These are phyloP conservation scores for Boletus rufocinnamomeus DNA, from an alignment of 768 basidiomycete species.

Conservation along the genomic window DNA sequence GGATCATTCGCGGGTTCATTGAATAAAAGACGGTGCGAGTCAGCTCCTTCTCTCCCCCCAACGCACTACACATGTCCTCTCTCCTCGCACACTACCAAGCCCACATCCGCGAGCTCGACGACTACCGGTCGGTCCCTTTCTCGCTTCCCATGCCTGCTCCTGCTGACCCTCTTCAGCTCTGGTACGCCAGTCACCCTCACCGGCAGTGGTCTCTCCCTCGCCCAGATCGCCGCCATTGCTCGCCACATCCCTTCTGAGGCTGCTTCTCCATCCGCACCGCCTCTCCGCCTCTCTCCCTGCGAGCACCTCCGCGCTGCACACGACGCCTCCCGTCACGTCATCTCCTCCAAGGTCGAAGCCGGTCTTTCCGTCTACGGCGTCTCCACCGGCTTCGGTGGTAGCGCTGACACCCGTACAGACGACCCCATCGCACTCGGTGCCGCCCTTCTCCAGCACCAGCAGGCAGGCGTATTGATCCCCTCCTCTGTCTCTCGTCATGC, in stretches of 20 bases:
- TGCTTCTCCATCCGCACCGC: conserved; percentile 35
- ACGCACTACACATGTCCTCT: conserved; percentile 15
- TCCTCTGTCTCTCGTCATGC: conserved; percentile 39
- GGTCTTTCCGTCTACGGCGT: conserved; percentile 82
- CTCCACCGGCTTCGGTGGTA: conserved; percentile 85
- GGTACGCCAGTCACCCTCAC: conserved; percentile 66
- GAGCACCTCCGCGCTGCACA: conserved; percentile 49
- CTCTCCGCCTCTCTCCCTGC: conserved; percentile 24
- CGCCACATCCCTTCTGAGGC: conserved; percentile 51
- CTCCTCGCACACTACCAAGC: conserved; percentile 59
- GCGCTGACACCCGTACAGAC: conserved; percentile 81
- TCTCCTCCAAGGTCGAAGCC: conserved; percentile 64
- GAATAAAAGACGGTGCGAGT: conserved; percentile 10
- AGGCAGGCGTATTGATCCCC: conserved; percentile 66
- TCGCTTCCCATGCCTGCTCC: neutral
- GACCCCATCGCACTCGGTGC: conserved; percentile 71
- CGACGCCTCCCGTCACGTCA: conserved; percentile 61
- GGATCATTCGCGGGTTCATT: conserved; percentile 14
- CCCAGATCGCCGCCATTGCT: conserved; percentile 76
- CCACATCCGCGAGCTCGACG: conserved; percentile 61
- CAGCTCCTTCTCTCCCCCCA: neutral
- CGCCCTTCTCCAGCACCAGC: conserved; percentile 85
- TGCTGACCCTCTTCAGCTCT: conserved; percentile 41
- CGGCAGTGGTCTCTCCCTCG: conserved; percentile 71
- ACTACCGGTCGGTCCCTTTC: conserved; percentile 54